Evolutionary conservation across 176 grass and related monocot genomes (phyloP).

Genomic region (Oryza coarctata): DNA sequence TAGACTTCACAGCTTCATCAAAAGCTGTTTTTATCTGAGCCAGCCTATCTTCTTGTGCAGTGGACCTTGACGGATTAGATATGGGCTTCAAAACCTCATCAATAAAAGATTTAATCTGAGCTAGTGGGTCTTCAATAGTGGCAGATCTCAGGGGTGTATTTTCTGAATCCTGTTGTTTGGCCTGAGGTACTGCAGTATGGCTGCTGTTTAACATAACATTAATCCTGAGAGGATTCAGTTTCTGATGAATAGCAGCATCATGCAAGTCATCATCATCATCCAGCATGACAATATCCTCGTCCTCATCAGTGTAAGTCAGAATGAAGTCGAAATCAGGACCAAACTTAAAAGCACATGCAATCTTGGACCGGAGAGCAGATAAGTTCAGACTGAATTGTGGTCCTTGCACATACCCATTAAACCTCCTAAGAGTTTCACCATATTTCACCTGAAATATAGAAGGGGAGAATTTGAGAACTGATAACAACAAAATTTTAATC

Average conservation of each 20-base stretch:
- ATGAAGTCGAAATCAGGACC: conserved; percentile 51
- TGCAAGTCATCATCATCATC: conserved; percentile 77
- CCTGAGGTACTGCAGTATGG: conserved; percentile 9
- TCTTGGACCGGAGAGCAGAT: conserved; percentile 59
- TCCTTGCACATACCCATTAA: conserved; percentile 48
- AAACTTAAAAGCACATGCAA: conserved; percentile 67
- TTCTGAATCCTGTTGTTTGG: conserved; percentile 14
- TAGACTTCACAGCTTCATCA: conserved; percentile 59
- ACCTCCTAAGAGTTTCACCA: conserved; percentile 73
- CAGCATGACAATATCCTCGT: conserved; percentile 76
- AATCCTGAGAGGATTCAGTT: conserved; percentile 87
- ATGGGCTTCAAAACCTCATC: conserved; percentile 63
- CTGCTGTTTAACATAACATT: conserved; percentile 62
- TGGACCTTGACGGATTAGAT: conserved; percentile 33
- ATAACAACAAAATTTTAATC: background rate
- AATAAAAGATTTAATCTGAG: conserved; percentile 43
- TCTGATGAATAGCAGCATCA: conserved; percentile 85
- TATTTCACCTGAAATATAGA: conserved; percentile 70
- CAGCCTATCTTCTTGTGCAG: conserved; percentile 31
- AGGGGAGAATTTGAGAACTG: background rate
- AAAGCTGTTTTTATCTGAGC: conserved; percentile 43
- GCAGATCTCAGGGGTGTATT: conserved; percentile 9
- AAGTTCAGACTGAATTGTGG: conserved; percentile 44
- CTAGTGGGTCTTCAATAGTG: conserved; percentile 30
- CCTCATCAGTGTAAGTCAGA: conserved; percentile 80